These are phyloP conservation scores for Boletus vinaceobasis DNA, from an alignment of 768 basidiomycete genomes.

Conservation along the genomic window DNA sequence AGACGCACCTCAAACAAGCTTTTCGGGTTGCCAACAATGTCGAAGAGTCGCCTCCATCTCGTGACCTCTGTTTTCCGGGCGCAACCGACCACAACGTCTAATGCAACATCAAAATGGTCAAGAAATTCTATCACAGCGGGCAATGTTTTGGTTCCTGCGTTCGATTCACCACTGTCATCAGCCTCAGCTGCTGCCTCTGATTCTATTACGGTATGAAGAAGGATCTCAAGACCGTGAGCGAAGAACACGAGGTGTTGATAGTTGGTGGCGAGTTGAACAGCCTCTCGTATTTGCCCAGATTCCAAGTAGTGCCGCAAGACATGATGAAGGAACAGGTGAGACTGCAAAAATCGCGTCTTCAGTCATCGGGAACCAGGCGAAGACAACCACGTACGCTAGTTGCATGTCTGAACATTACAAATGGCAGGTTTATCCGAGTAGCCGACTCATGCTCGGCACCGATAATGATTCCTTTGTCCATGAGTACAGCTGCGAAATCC, in stretches of 20 bases:
- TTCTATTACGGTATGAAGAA: conserved; percentile 91
- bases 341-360: conserved; percentile 43
- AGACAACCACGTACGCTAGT: conserved; percentile 64
- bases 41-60: conserved; percentile 85
- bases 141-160: conserved; percentile 42
- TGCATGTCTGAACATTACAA: conserved; percentile 87
- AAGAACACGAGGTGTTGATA: conserved; percentile 92
- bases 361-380: conserved; percentile 1
- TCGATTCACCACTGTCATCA: conserved; percentile 19
- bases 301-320: conserved; percentile 81
- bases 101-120: conserved; percentile 86
- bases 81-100: conserved; percentile 94
- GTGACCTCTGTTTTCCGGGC: conserved; percentile 95
- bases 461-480: conserved; percentile 99
- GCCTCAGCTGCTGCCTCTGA: conserved; percentile 54
- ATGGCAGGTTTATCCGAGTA: conserved; percentile 71
- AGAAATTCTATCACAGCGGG: conserved; percentile 81
- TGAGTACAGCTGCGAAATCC: conserved; percentile 71
- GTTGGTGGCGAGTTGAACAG: conserved; percentile 80
- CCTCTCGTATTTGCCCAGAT: conserved; percentile 59
- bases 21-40: conserved; percentile 87
- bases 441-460: conserved; percentile 89
- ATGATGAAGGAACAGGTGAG: conserved; percentile 91
- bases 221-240: conserved; percentile 89
- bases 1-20: conserved; percentile 79